A percentile compares a stretch with the other conserved stretches of the same genome.
These are phyloP conservation scores for Monosporascus cannonballus DNA, from an alignment of 2,329 filamentous ascomycete genomes.

Conservation along the genomic window DNA sequence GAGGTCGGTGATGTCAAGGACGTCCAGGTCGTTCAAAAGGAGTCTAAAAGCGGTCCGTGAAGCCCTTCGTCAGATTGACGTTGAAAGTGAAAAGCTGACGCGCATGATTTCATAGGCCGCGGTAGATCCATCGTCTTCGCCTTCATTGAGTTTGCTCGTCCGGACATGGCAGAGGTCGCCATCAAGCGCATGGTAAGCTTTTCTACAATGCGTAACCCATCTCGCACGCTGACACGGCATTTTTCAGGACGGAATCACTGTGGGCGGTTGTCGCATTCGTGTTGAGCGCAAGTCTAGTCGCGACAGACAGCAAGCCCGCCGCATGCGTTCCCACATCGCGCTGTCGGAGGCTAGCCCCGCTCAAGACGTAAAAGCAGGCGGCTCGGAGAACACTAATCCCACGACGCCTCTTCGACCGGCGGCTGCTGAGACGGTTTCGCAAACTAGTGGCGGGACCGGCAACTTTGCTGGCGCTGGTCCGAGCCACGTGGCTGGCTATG, in stretches of 20 bases:
- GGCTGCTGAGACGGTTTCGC: not conserved
- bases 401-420: not conserved
- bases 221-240: conserved; percentile 7
- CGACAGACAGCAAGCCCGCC: conserved; percentile 6
- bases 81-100: conserved; percentile 3
- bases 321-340: not conserved
- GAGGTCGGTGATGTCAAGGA: conserved; percentile 22
- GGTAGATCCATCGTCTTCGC: conserved; percentile 21
- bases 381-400: not conserved
- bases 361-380: not conserved
- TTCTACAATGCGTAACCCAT: not conserved
- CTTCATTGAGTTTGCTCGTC: conserved; percentile 34
- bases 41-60: conserved; percentile 11
- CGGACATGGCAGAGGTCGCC: conserved; percentile 31
- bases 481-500: conserved; percentile 1
- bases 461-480: not conserved
- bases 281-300: conserved; percentile 31
- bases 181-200: conserved; percentile 31
- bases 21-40: conserved; percentile 23
- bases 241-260: conserved; percentile 24
- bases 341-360: conserved; percentile 1
- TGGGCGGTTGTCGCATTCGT: conserved; percentile 28
- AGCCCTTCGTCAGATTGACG: not conserved
- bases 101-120: conserved; percentile 8
- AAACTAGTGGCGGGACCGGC: not conserved